Base-by-base conservation (phyloP, 805 yeast species). In the Pichia membranifaciens region DNA sequence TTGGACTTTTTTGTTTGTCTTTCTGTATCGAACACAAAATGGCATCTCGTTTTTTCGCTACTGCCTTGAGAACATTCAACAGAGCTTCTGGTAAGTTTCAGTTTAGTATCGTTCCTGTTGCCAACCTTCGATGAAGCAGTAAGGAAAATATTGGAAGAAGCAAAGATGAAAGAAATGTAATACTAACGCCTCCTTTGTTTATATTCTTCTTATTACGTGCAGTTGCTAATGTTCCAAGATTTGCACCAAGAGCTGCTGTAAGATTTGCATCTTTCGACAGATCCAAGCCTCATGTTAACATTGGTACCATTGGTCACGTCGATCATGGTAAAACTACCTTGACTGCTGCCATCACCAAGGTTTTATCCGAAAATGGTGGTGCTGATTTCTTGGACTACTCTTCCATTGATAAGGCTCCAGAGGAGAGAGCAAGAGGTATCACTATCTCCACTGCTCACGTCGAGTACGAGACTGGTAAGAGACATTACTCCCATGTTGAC, bases 371-470 rank as follows among this genome's bases (percentile, higher is more conserved):
- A 60, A 76, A 77, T 61, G 97, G 96, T 64, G 96, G 95, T 67
- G 98, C 98, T 56, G 75, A 73, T 61, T 91, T 93, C 78, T 76
- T 89, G 73, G 98, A 93, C 69, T 93, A 93, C 68, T 77, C 87
- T 45, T 69, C 96, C 53, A 93, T 91, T 62, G 98, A 91, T 73
- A 86, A 87, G 72, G 98, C 98, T 41, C 98, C 98, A 57, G 98
- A 91, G 75, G 98, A 93, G 78, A 86, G 96, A 75, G 97, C 96
- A 50, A 88, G 99, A 78, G 99, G 99, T 81, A 91, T 91, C 71
- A 91, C 99, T 55, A 91, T 91, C 66, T 87, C 96, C 49, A 84
- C 96, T 57, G 97, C 98, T 48, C 98, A 91, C 69, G 97, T 90
- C 63, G 97, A 91, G 73, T 91, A 90, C 73, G 95, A 88, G 71